phyloP scores from a whole-genome alignment of 2,329 filamentous ascomycete genomes.

The Dactylellina haptotyla region DNA sequence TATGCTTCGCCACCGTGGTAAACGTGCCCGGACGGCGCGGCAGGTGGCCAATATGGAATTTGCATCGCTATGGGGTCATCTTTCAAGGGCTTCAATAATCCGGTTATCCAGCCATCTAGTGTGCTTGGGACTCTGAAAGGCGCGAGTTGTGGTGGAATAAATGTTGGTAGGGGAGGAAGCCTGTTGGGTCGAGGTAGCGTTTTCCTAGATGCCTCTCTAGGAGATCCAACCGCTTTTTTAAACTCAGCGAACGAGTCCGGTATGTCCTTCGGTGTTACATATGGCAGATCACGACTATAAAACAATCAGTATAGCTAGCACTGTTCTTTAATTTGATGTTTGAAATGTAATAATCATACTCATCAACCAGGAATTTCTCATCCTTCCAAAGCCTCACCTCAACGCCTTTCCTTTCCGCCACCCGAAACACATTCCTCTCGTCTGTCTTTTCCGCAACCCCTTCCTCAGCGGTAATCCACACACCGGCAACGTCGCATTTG shows the following conservation, averaged over 20 bases:
- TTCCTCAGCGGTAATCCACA: conserved; percentile 80
- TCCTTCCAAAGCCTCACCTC: conserved; percentile 75
- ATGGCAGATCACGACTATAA: conserved; percentile 72
- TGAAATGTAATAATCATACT: conserved; percentile 69
- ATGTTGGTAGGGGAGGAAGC: conserved; percentile 70
- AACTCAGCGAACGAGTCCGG: conserved; percentile 81
- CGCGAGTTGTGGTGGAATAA: conserved; percentile 68
- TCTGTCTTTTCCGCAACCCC: conserved; percentile 75
- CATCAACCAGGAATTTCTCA: conserved; percentile 81
- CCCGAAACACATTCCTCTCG: conserved; percentile 67
- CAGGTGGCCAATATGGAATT: conserved; percentile 63
- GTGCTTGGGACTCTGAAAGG: conserved; percentile 73
- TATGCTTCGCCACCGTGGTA: conserved; percentile 74
- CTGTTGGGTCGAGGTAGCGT: conserved; percentile 67
- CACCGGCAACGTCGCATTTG: conserved; percentile 66
- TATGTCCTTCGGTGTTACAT: conserved; percentile 69
- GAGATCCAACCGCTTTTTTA: conserved; percentile 76
- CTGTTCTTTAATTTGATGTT: background rate
- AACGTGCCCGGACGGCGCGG: conserved; percentile 70
- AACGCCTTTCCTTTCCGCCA: conserved; percentile 67
- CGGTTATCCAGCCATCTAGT: conserved; percentile 67
- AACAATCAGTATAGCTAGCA: conserved; percentile 10
- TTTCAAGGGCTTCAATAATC: conserved; percentile 70
- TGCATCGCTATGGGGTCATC: conserved; percentile 63
- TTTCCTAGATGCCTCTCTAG: conserved; percentile 72